Base-by-base conservation (phyloP, 495 filamentous ascomycete species). In the Penicillium subrubescens region DNA sequence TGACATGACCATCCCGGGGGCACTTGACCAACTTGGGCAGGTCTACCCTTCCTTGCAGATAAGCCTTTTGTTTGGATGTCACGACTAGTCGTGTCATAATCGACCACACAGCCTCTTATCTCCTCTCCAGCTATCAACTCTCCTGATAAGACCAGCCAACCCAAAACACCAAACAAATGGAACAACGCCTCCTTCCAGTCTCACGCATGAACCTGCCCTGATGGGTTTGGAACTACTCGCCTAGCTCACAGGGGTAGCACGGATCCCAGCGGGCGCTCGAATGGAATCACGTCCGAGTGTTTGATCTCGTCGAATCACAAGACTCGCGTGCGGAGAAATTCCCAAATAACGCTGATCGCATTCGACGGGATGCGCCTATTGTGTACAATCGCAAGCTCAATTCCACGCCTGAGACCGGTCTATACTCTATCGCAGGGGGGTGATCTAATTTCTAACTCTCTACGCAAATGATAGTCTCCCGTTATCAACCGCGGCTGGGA, bases 141-240 rank as follows among this genome's bases (percentile, higher is more conserved):
- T 14, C 25, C 41, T 33, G 57, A 64, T 64, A 60, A 62, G 61
- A 34, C 56, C 14, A 17, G 43, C 51, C 48, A 39, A 10, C 29
- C 35, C 31, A 17, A 31, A 21, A 19, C 53, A 5, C 37, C 37
- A 41, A 14, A 39, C 14, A 15, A 56, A 54, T 54, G 8, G 8
- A 54, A 54, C 52, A 33, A 25, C 57, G 46, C 59, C 65, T 43
- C 57, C 59, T 57, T 53, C 56, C 59, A 56, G 33, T 23, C 43
- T 37, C 53, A 71, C 75, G 77, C 75, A 55, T 75, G 59, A 33
- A 77, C 63, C 62, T 79, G 64, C 75, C 77, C 59, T 70, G 43
- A 53, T 73, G 61, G 69, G 75, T 64, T 67, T 75, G 59, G 67
- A 60, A 55, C 60, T 54, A 2, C 55, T 53, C 58, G 68, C 68